Conservation (phyloP, 169 alveolate species). For the Amoebophrya sp. region DNA sequence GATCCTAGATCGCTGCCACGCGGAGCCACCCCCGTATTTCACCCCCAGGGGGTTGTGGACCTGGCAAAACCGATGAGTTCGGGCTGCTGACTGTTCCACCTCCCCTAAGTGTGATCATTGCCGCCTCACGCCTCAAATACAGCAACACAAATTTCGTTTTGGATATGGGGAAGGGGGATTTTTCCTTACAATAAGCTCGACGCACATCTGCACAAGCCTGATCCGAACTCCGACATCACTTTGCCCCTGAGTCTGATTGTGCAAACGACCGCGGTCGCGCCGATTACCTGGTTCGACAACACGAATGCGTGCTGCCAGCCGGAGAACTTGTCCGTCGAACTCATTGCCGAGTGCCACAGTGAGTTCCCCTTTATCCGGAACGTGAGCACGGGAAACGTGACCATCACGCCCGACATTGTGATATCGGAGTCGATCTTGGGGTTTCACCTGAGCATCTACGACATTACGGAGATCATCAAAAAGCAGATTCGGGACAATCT, state of each 20-base stretch:
- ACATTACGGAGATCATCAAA: background rate
- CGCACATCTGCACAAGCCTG: background rate
- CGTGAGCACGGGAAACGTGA: background rate
- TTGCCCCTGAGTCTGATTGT: background rate
- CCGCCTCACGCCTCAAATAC: no score
- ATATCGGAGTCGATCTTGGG: background rate
- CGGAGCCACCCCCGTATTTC: no score
- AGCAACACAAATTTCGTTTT: no score
- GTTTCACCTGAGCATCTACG: background rate
- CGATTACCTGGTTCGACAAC: slow-evolving; percentile 9
- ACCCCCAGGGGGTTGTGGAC: no score
- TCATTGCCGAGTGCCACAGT: background rate
- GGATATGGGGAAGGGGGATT: no score
- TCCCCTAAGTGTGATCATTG: no score
- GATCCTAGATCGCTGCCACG: no score
- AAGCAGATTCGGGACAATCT: background rate
- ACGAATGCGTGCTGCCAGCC: slow-evolving; percentile 5
- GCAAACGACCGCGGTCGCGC: background rate
- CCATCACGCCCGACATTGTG: background rate
- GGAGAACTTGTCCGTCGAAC: background rate
- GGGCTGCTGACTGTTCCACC: no score
- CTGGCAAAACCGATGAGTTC: no score
- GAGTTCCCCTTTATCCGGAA: background rate
- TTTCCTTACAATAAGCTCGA: background rate
- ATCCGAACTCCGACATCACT: background rate